Base-by-base conservation (phyloP, 352 stramenopile species). In the Phytophthora pistaciae region DNA sequence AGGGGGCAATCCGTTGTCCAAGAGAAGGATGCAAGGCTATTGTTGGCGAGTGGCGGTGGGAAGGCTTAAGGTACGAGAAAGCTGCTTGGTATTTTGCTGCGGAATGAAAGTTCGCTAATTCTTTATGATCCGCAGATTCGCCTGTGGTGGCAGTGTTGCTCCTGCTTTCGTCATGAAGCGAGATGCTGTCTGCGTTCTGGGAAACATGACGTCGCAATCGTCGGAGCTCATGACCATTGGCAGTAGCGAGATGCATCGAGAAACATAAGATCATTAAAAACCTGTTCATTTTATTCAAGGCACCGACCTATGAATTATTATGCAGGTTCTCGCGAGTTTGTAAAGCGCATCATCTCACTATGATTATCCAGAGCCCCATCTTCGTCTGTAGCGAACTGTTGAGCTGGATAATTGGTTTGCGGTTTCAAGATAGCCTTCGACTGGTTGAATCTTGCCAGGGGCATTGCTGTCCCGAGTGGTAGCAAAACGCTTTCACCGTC, bases 1-100 rank as follows among this genome's bases (percentile, higher is more conserved):
- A 75, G 13, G 83, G 83, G 7, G 23, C 60, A 49, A 78, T 91
- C 55, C 62, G 60, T 27, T 91, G 83, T 67, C 81, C 79, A 29
- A 87, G 79, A 56, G 55, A 75, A 31, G 56, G 29, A 4, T 91
- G 83, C 59, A 64, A 49, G 13, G 68, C 65, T 1, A 53, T 79
- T 31, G 73, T 91, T 16, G 83, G 83, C 0, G 66, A 91, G 53
- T 91, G 79, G 80, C 67, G 62, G n/a, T 91, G 83, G 83, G 79
- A 87, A 56, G 78, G 75, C 27, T 49, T 74, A 23, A 81, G 73
- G 80, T 86, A 63, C 56, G 73, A 23, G 18, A 49, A 49, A 11
- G 8, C 8, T 49, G 31, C n/a, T 54, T 49, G 62, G 38, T 5
- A 25, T 27, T 57, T n/a, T 72, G 25, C 48, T 33, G 29, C 7